A percentile compares a stretch with the other conserved stretches of the same genome.
Evolutionary conservation across 2,329 filamentous ascomycete genomes (phyloP).

Genomic region (Epichloe gansuensis): DNA sequence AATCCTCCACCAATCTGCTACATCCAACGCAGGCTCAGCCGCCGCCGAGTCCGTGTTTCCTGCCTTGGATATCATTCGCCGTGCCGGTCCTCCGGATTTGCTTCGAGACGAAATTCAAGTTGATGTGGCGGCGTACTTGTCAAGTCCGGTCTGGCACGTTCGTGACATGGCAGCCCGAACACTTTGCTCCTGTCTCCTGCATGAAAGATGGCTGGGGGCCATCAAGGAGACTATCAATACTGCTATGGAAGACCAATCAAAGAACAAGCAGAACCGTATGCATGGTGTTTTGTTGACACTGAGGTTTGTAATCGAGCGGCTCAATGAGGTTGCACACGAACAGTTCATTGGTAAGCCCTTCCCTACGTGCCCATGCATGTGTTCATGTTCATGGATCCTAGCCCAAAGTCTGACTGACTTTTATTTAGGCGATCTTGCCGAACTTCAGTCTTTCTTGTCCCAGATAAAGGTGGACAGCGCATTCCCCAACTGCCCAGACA

Average conservation of each 20-base stretch:
- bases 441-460: constrained; percentile 19
- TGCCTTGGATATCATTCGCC: constrained; percentile 67
- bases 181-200: constrained; percentile 49
- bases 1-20: constrained; percentile 27
- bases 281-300: constrained; percentile 48
- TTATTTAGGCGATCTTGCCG: constrained; percentile 18
- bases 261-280: constrained; percentile 35
- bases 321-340: constrained; percentile 33
- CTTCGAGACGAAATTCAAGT: constrained; percentile 42
- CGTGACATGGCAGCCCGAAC: constrained; percentile 70
- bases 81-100: constrained; percentile 52
- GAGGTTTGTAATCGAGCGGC: constrained; percentile 44
- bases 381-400: background rate
- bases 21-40: constrained; percentile 21
- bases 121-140: constrained; percentile 50
- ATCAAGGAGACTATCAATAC: constrained; percentile 26
- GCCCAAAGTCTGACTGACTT: background rate
- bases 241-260: constrained; percentile 14
- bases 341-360: constrained; percentile 28
- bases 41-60: constrained; percentile 61
- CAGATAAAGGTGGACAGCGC: constrained; percentile 14
- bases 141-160: constrained; percentile 66
- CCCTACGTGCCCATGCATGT: too few relatives aligned
- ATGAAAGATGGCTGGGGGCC: constrained; percentile 33
- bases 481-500: constrained; percentile 24